These are phyloP conservation scores for Pseudogymnoascus sp. DNA, from an alignment of 2,329 filamentous ascomycete genomes.

Conservation along the genomic window DNA sequence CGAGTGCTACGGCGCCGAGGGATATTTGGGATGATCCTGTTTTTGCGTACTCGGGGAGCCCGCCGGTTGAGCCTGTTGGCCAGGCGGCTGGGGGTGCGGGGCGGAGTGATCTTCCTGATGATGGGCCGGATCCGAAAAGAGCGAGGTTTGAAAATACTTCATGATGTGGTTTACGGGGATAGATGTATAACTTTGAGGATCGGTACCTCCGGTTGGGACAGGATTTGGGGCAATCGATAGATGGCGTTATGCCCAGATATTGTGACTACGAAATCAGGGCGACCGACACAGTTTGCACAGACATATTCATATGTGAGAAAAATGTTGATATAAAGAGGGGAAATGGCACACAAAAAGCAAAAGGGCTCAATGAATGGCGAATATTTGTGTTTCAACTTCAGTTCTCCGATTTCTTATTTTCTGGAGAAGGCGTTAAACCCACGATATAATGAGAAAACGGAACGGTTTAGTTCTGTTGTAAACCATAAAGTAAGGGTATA, in stretches of 20 bases:
- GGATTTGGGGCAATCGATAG: neutral
- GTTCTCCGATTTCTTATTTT: neutral
- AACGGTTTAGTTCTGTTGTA: neutral
- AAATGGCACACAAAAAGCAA: neutral
- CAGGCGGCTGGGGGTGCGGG: neutral
- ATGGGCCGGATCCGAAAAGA: neutral
- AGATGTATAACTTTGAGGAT: neutral
- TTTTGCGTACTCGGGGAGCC: constrained; percentile 1
- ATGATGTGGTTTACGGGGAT: neutral
- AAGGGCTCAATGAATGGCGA: neutral
- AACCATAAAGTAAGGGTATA: neutral
- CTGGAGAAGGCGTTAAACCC: neutral
- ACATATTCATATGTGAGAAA: neutral
- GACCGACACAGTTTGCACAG: neutral
- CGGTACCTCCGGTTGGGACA: neutral
- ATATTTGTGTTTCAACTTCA: neutral
- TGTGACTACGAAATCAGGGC: neutral
- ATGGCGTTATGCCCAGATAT: neutral
- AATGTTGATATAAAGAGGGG: neutral
- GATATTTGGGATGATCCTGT: constrained; percentile 6
- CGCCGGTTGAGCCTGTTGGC: neutral
- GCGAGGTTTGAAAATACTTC: neutral
- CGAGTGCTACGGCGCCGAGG: neutral
- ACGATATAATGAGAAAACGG: neutral
- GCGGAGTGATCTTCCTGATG: neutral